Evolutionary conservation across 306 rosid genomes (phyloP).

Genomic region (Nissolia schottii): DNA sequence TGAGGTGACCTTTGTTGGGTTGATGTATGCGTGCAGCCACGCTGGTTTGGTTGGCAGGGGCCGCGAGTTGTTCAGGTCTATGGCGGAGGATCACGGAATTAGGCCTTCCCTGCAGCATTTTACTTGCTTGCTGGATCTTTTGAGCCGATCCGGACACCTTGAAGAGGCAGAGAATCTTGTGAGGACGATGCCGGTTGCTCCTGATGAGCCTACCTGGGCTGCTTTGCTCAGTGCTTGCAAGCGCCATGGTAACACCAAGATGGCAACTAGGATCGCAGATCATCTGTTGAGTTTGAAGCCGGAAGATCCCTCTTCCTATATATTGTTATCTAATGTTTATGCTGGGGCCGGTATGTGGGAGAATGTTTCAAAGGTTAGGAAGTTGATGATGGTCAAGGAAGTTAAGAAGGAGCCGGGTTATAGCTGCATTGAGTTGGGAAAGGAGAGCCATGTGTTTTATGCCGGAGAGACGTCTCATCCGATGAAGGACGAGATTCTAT

Average conservation of each 20-base stretch:
- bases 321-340: constrained; percentile 65
- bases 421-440: constrained; percentile 67
- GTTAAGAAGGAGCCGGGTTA: constrained; percentile 80
- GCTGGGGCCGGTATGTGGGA: constrained; percentile 74
- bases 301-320: constrained; percentile 65
- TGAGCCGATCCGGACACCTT: constrained; percentile 84
- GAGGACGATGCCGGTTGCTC: constrained; percentile 55
- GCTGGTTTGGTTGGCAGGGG: constrained; percentile 71
- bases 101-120: constrained; percentile 78
- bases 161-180: constrained; percentile 70
- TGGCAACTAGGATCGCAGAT: constrained; percentile 70
- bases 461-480: constrained; percentile 84
- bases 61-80: constrained; percentile 56
- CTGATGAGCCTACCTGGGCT: constrained; percentile 93
- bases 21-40: constrained; percentile 83
- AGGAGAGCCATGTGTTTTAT: constrained; percentile 66
- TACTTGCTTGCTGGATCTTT: constrained; percentile 84
- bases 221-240: constrained; percentile 78
- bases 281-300: constrained; percentile 46
- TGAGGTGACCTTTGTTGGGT: constrained; percentile 85
- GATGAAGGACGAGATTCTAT: constrained; percentile 62
- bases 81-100: constrained; percentile 57
- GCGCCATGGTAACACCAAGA: constrained; percentile 51
- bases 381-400: constrained; percentile 58
- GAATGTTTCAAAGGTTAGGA: constrained; percentile 66